phyloP scores from a whole-genome alignment of 192 early-diverging fungal species.

The Coemansia sp. region DNA sequence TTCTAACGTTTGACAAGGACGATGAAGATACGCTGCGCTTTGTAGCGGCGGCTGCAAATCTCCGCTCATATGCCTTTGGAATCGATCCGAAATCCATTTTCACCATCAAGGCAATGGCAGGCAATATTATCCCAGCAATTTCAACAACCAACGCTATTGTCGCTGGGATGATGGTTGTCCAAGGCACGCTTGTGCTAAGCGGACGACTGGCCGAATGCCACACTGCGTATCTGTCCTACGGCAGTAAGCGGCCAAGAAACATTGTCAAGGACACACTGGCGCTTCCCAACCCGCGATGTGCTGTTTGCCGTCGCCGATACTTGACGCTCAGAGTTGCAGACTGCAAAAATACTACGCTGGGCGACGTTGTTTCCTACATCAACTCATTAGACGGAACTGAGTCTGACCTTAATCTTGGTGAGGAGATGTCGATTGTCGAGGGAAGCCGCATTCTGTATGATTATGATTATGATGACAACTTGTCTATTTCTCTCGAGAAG shows the following conservation, averaged over 20 bases:
- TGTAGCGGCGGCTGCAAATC: slow-evolving; percentile 89
- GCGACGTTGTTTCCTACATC: slow-evolving; percentile 63
- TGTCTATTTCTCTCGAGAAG: slow-evolving; percentile 56
- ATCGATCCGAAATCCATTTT: slow-evolving; percentile 82
- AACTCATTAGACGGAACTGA: slow-evolving; percentile 34
- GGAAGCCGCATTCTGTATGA: slow-evolving; percentile 83
- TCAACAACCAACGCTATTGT: slow-evolving; percentile 98
- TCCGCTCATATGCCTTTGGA: slow-evolving; percentile 80
- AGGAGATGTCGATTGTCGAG: slow-evolving; percentile 72
- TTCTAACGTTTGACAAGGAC: slow-evolving; percentile 94
- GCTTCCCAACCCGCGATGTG: slow-evolving; percentile 73
- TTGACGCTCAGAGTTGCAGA: slow-evolving; percentile 66
- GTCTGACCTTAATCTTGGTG: slow-evolving; percentile 60
- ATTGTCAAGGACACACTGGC: slow-evolving; percentile 67
- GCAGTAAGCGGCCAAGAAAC: slow-evolving; percentile 58
- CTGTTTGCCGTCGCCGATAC: slow-evolving; percentile 66
- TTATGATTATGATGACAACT: slow-evolving; percentile 86
- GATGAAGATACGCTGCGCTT: slow-evolving; percentile 88
- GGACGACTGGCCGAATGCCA: slow-evolving; percentile 24
- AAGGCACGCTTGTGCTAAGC: slow-evolving; percentile 73
- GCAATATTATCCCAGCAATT: slow-evolving; percentile 97
- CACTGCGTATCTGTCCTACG: slow-evolving; percentile 65
- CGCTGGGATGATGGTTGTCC: slow-evolving; percentile 90
- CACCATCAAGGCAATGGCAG: slow-evolving; percentile 96
- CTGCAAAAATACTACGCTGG: slow-evolving; percentile 61